Conservation (phyloP, 129 eudicot species). For the Chrysanthemum makinoi region DNA sequence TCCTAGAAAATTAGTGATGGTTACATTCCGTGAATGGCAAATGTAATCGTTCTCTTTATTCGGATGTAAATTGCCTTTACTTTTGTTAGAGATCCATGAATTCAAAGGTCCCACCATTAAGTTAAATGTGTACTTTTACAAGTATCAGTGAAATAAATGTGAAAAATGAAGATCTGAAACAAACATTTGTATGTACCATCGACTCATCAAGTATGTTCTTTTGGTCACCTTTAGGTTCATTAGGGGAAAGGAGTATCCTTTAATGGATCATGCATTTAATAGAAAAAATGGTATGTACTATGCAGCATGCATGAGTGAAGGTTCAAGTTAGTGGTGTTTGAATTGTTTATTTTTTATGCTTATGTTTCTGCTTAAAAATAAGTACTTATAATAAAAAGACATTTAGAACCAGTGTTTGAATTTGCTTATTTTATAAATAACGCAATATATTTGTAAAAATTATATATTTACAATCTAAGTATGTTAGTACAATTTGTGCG, state of each 20-base stretch:
- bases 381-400: too few relatives aligned
- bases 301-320: background rate
- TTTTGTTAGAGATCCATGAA: constrained; percentile 12
- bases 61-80: constrained; percentile 18
- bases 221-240: background rate
- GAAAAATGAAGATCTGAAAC: constrained; percentile 18
- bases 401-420: too few relatives aligned
- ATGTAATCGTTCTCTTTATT: constrained; percentile 31
- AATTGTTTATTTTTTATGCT: too few relatives aligned
- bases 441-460: too few relatives aligned
- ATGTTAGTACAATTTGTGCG: too few relatives aligned
- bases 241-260: background rate
- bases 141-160: constrained; percentile 20
- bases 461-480: too few relatives aligned
- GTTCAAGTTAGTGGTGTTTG: too few relatives aligned
- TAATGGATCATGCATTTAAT: constrained; percentile 11
- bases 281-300: background rate
- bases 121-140: constrained; percentile 21
- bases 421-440: too few relatives aligned
- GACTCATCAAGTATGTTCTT: constrained; percentile 5
- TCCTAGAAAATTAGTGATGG: constrained; percentile 18
- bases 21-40: constrained; percentile 26
- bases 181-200: constrained; percentile 3
- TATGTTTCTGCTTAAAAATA: too few relatives aligned
- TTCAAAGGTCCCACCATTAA: constrained; percentile 32